Evolutionary conservation across 495 filamentous ascomycete species (phyloP).

Genomic region (Hypoxylon intermedium): DNA sequence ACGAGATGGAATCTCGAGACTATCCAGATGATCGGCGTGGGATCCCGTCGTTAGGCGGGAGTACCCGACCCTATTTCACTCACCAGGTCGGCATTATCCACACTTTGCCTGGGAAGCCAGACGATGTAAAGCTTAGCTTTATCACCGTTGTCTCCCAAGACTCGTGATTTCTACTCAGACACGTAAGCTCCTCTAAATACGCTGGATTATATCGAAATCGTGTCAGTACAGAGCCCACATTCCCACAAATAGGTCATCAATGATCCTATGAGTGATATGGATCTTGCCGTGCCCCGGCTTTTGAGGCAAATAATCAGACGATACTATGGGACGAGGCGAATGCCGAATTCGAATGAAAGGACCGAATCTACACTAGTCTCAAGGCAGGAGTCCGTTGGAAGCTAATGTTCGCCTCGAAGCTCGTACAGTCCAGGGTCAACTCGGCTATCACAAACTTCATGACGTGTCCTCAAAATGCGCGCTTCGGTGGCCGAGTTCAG

Average conservation of each 20-base stretch:
- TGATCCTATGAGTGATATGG: not conserved
- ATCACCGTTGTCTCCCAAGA: too few species aligned
- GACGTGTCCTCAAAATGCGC: not conserved
- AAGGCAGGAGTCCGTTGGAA: not conserved
- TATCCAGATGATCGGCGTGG: conserved; percentile 6
- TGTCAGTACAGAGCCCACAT: not conserved
- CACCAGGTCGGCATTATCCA: too few species aligned
- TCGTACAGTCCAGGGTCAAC: not conserved
- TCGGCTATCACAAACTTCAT: not conserved
- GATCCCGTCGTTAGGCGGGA: conserved; percentile 18
- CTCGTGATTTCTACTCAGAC: too few species aligned
- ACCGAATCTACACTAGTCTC: not conserved
- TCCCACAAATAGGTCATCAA: not conserved
- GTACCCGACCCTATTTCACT: conserved; percentile 15
- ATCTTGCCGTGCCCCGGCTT: not conserved
- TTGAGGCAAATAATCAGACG: not conserved
- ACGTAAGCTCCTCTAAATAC: too few species aligned
- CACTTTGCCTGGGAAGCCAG: too few species aligned
- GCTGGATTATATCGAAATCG: too few species aligned
- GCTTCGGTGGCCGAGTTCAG: not conserved
- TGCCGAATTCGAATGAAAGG: not conserved
- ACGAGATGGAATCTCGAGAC: not conserved
- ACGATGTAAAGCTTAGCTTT: too few species aligned
- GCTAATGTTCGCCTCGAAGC: not conserved
- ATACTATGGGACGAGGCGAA: not conserved